Conservation (phyloP, 2,329 filamentous ascomycete genomes). For the Xylaria sp. region DNA sequence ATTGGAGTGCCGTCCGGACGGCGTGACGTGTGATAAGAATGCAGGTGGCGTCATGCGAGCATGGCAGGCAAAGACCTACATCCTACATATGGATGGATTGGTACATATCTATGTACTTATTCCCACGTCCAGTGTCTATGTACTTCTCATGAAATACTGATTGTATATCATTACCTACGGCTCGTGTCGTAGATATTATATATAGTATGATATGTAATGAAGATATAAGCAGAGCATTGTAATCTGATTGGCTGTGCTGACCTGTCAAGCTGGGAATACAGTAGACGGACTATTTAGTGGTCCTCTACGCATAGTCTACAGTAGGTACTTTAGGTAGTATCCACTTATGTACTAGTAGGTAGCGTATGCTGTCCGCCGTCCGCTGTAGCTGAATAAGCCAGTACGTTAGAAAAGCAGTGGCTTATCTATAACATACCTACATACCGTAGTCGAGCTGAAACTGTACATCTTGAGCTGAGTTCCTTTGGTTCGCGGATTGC, state of each 20-base stretch:
- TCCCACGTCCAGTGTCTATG: not conserved
- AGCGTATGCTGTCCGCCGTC: not conserved
- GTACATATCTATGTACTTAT: not conserved
- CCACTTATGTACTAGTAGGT: too few species aligned
- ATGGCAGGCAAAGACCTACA: not conserved
- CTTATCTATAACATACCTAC: not conserved
- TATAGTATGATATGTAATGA: too few species aligned
- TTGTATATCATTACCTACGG: conserved; percentile 6
- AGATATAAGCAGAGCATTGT: too few species aligned
- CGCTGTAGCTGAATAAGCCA: not conserved
- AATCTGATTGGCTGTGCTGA: too few species aligned
- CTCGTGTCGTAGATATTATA: not conserved
- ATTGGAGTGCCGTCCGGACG: not conserved
- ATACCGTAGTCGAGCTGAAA: not conserved
- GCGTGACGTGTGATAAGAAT: conserved; percentile 13
- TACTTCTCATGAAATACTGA: conserved; percentile 6
- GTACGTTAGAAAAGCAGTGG: not conserved
- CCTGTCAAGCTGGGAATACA: too few species aligned
- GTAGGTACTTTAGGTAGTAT: too few species aligned
- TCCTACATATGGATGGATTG: not conserved
- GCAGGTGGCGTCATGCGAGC: conserved; percentile 26
- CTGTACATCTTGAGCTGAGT: not conserved
- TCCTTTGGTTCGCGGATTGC: not conserved
- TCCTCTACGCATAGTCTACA: too few species aligned
- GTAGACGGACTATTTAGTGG: not conserved